Conservation (phyloP, 306 rosid genomes). For the Malus asiatica region DNA sequence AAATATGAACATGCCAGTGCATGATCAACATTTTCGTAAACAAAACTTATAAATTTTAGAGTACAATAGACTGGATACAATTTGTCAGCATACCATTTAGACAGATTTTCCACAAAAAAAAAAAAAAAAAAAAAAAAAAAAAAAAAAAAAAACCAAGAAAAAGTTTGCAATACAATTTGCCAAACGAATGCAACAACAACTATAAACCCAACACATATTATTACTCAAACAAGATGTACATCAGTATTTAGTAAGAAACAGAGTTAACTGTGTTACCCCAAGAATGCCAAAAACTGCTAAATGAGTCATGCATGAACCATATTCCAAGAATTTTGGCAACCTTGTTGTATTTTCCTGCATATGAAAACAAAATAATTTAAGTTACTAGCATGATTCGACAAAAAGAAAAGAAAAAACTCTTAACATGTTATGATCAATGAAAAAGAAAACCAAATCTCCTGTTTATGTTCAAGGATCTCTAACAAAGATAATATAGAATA, state of each 20-base stretch:
- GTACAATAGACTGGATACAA: not conserved
- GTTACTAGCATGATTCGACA: not conserved
- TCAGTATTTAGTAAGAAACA: not conserved
- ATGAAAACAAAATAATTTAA: not conserved
- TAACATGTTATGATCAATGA: not conserved
- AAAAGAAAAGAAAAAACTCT: not conserved
- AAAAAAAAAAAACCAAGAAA: no score
- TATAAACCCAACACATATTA: not conserved
- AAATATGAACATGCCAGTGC: not conserved
- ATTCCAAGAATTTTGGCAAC: conserved; percentile 33
- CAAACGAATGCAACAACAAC: not conserved
- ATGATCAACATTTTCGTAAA: not conserved
- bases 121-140: no score
- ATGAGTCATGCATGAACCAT: conserved; percentile 38
- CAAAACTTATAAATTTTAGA: not conserved
- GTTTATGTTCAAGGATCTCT: not conserved
- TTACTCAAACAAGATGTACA: not conserved
- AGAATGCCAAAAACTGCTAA: conserved; percentile 57
- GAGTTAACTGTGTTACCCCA: conserved; percentile 28
- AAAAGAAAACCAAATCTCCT: not conserved
- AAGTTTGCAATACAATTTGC: no score
- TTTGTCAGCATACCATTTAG: not conserved
- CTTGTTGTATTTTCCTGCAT: conserved; percentile 16
- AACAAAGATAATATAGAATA: not conserved
- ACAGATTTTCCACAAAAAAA: not conserved